phyloP scores from a whole-genome alignment of 768 basidiomycete genomes.

The Daedaleopsis nitida region DNA sequence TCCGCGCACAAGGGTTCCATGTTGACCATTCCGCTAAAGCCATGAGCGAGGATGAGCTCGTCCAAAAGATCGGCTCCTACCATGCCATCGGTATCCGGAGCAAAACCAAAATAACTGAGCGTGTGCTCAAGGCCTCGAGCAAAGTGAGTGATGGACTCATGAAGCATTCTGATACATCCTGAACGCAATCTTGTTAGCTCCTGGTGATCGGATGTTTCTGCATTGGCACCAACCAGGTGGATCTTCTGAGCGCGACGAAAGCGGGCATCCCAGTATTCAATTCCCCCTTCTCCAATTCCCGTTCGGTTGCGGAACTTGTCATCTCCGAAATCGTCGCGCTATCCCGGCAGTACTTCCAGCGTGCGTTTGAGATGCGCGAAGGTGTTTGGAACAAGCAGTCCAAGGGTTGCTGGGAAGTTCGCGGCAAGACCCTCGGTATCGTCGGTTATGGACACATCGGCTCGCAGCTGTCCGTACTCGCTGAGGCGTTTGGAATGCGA shows the following conservation, averaged over 20 bases:
- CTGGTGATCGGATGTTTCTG: slow-evolving; percentile 98
- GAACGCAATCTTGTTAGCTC: slow-evolving; percentile 54
- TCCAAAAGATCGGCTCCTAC: slow-evolving; percentile 79
- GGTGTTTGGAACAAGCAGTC: slow-evolving; percentile 99
- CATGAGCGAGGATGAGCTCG: slow-evolving; percentile 91
- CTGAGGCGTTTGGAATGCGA: slow-evolving; percentile 94
- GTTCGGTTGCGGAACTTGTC: slow-evolving; percentile 98
- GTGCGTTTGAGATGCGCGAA: slow-evolving; percentile 80
- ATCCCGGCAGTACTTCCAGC: slow-evolving; percentile 91
- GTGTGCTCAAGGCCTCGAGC: slow-evolving; percentile 82
- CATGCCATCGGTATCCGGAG: slow-evolving; percentile 96
- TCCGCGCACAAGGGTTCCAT: slow-evolving; percentile 83
- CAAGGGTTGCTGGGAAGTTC: slow-evolving; percentile 96
- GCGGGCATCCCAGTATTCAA: slow-evolving; percentile 98
- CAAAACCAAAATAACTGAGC: slow-evolving; percentile 95
- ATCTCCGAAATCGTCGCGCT: slow-evolving; percentile 91
- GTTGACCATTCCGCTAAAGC: slow-evolving; percentile 89
- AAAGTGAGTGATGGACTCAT: slow-evolving; percentile 54
- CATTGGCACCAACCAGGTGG: slow-evolving; percentile 98
- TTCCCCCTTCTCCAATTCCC: slow-evolving; percentile 98
- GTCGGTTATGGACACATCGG: slow-evolving; percentile 99
- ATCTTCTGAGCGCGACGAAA: slow-evolving; percentile 77
- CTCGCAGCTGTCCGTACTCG: slow-evolving; percentile 93
- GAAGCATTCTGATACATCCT: background rate
- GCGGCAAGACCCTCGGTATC: slow-evolving; percentile 97